Percentiles rank a stretch among this genome's conserved stretches.
phyloP scores from a whole-genome alignment of 2,329 filamentous ascomycete genomes.

The Fusarium transvaalense region DNA sequence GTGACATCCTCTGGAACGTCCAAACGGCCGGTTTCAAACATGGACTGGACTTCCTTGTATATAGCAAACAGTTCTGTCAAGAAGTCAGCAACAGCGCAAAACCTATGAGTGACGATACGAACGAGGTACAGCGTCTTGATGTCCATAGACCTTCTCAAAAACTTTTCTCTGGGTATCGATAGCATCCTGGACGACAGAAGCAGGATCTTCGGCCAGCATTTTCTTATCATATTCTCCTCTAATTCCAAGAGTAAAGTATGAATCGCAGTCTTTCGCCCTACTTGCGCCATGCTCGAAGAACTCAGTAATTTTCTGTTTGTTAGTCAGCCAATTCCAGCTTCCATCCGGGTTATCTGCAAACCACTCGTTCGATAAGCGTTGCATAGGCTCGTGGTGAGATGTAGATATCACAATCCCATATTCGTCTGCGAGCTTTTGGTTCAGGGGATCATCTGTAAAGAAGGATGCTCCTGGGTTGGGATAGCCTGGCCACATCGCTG shows the following conservation, averaged over 20 bases:
- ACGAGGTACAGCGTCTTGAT: slow-evolving; percentile 57
- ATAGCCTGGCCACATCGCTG: slow-evolving; percentile 71
- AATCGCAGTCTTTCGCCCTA: slow-evolving; percentile 14
- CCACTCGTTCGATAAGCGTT: slow-evolving; percentile 38
- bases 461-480: slow-evolving; percentile 67
- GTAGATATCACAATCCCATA: slow-evolving; percentile 36
- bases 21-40: slow-evolving; percentile 69
- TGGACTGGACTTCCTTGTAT: slow-evolving; percentile 74
- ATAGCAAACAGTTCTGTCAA: slow-evolving; percentile 70
- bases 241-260: slow-evolving; percentile 35
- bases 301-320: slow-evolving; percentile 27
- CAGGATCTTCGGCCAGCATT: slow-evolving; percentile 25
- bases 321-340: slow-evolving; percentile 32
- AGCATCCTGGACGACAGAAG: slow-evolving; percentile 24
- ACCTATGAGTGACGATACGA: slow-evolving; percentile 36
- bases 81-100: fast-evolving
- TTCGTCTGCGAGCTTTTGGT: slow-evolving; percentile 67
- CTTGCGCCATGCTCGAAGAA: slow-evolving; percentile 34
- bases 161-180: slow-evolving; percentile 64
- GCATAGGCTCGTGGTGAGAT: slow-evolving; percentile 37
- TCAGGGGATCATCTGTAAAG: slow-evolving; percentile 70
- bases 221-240: slow-evolving; percentile 36
- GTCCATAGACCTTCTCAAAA: slow-evolving; percentile 64
- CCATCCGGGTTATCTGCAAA: slow-evolving; percentile 21
- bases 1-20: slow-evolving; percentile 71